Conservation (phyloP, 2,329 filamentous ascomycete genomes). For the Xylaria sp. region DNA sequence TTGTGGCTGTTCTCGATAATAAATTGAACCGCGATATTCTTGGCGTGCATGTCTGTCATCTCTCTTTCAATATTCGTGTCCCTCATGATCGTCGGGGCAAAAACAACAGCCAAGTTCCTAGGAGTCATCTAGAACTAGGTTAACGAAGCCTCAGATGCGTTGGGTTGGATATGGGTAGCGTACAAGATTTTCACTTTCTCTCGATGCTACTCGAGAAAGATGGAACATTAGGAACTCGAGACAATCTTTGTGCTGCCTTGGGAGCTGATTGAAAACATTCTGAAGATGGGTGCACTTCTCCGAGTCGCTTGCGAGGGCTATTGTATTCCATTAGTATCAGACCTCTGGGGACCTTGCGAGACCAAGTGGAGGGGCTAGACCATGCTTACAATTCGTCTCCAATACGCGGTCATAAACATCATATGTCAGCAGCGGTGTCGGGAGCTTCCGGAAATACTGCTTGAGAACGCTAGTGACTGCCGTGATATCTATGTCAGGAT, state of each 20-base stretch:
- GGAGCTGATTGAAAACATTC: slow-evolving; percentile 80
- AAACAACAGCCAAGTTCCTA: slow-evolving; percentile 95
- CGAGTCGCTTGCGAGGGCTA: slow-evolving; percentile 72
- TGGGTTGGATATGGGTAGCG: slow-evolving; percentile 48
- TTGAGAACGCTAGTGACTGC: slow-evolving; percentile 95
- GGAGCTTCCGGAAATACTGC: slow-evolving; percentile 96
- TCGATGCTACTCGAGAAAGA: slow-evolving; percentile 83
- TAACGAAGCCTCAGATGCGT: slow-evolving; percentile 37
- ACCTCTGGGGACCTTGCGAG: not conserved
- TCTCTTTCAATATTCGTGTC: slow-evolving; percentile 90
- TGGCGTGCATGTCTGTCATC: slow-evolving; percentile 94
- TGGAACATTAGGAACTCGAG: slow-evolving; percentile 96
- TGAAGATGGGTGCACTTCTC: slow-evolving; percentile 78
- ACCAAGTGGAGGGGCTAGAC: not conserved
- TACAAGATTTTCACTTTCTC: slow-evolving; percentile 86
- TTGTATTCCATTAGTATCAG: slow-evolving; percentile 34
- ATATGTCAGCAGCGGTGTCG: slow-evolving; percentile 88
- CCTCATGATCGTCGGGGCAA: slow-evolving; percentile 97
- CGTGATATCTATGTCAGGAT: slow-evolving; percentile 93
- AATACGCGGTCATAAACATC: slow-evolving; percentile 91
- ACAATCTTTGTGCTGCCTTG: slow-evolving; percentile 85
- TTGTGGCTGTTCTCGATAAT: slow-evolving; percentile 88
- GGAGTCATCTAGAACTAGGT: slow-evolving; percentile 79
- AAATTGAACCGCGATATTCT: slow-evolving; percentile 92
- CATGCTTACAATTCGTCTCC: slow-evolving; percentile 77